These are phyloP conservation scores for Smittium mucronatum DNA, from an alignment of 371 early-diverging fungal species.

Conservation along the genomic window DNA sequence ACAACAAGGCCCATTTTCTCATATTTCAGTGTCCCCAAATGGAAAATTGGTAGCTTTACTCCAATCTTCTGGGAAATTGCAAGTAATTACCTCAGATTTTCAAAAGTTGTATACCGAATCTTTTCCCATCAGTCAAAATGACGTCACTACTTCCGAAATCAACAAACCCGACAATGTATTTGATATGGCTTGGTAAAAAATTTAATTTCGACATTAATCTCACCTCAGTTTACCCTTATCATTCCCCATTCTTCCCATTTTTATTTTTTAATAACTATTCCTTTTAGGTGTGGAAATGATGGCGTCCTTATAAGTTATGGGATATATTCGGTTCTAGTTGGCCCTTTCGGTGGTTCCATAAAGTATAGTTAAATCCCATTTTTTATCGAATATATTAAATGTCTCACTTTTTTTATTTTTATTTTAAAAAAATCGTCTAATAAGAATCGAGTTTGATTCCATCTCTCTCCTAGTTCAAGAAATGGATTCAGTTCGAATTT, in stretches of 20 bases:
- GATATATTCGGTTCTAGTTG: conserved; percentile 69
- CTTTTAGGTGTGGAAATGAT: conserved; percentile 83
- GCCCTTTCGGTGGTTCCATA: conserved; percentile 85
- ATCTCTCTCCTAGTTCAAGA: conserved; percentile 71
- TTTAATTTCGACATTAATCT: not conserved
- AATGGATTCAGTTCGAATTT: conserved; percentile 83
- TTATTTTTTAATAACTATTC: not conserved
- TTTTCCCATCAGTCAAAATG: conserved; percentile 29
- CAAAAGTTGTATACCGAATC: conserved; percentile 81
- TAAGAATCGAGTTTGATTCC: conserved; percentile 57
- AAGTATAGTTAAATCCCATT: conserved; percentile 32
- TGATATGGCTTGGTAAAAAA: not conserved
- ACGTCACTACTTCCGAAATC: not conserved
- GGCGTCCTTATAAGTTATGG: conserved; percentile 79
- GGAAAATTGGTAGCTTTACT: conserved; percentile 82
- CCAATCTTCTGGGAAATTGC: conserved; percentile 58
- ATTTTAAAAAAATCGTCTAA: not conserved
- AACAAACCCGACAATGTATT: not conserved
- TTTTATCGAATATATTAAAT: conserved; percentile 1
- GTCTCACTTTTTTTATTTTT: not conserved
- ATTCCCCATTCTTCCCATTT: not conserved
- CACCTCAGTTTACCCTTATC: not conserved
- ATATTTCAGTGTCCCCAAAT: conserved; percentile 83
- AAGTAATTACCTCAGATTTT: conserved; percentile 91
- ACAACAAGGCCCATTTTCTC: conserved; percentile 77